Base-by-base conservation (phyloP, 2,329 filamentous ascomycete species). In the Rutstroemia sp. region DNA sequence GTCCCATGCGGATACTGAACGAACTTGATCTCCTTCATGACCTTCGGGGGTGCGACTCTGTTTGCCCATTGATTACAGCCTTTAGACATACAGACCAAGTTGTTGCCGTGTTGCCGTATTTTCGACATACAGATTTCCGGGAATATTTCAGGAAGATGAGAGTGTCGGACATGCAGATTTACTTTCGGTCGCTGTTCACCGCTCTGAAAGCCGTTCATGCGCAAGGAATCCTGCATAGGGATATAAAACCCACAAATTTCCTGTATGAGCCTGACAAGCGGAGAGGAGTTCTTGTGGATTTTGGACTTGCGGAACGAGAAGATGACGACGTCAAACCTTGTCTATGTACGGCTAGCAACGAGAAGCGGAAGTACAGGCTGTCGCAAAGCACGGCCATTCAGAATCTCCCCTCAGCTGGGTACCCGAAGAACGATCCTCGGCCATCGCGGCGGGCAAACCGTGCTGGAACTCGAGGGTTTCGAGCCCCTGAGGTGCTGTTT, bases 181-280 rank as follows among this genome's bases (percentile, higher is more conserved):
- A 99, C 72, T 87, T 99, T 65, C 82, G 86, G 37, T 92, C 88
- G 46, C 80, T 99, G 4, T 94, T 99, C 69, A 88, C 85, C 1
- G 94, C 92, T 0, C 78, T 99, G 10, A 79, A 81, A 48, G 87
- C 88, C 42, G 92, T 96, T 4, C 94, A 99, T 71, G 79, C 82
- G 5, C 83, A 89, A 67, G 80, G 82, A 42, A 97, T 99, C 58
- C 81, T 99, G 19, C 94, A 99, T 69, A 85, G 92, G 61, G 92
- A 97, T 68, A 96, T 97, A 69, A 97, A 97, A 69, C 94, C 94
- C 5, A 99, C 95, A 21, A 97, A 97, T 69, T 97, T 97, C 66
- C 80, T 97, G 41, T 97, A 97, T 73, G 90, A 95, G 62, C 89
- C 89, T 0, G 75, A 83, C 10, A 83, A 85, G 45, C 83, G 86